Conservation (phyloP, 768 basidiomycete species). For the Pleurotus cornucopiae region DNA sequence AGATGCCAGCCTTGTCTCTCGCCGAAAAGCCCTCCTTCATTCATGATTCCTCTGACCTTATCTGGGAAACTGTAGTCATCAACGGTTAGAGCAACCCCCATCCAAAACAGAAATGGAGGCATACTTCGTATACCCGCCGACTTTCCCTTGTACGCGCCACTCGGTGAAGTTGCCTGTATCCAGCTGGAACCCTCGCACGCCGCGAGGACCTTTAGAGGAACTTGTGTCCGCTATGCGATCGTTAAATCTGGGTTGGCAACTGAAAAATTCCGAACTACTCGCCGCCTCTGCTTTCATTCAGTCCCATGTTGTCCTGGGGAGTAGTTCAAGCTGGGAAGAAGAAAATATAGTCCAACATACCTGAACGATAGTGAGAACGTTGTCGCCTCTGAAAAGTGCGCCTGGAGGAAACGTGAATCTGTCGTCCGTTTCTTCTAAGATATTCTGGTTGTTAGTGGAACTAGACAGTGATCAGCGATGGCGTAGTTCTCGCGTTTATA, state of each 20-base stretch:
- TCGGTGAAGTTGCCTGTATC: conserved; percentile 51
- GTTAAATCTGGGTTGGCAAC: not conserved
- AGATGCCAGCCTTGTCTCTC: conserved; percentile 74
- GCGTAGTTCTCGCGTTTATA: not conserved
- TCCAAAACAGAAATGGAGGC: conserved; percentile 11
- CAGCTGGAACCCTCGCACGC: conserved; percentile 74
- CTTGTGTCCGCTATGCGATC: conserved; percentile 34
- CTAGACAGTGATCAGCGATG: conserved; percentile 23
- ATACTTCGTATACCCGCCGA: conserved; percentile 65
- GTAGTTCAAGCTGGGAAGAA: not conserved
- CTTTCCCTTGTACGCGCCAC: conserved; percentile 76
- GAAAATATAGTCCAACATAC: conserved; percentile 25
- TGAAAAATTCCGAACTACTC: conserved; percentile 11
- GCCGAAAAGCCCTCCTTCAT: conserved; percentile 69
- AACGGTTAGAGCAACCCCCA: not conserved
- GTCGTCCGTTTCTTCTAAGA: conserved; percentile 65
- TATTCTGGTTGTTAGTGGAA: conserved; percentile 61
- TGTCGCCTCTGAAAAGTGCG: conserved; percentile 49
- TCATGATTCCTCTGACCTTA: conserved; percentile 63
- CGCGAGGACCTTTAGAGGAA: conserved; percentile 68
- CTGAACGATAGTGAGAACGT: conserved; percentile 76
- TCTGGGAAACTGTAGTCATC: conserved; percentile 59
- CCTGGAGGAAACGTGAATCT: conserved; percentile 58
- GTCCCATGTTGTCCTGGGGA: conserved; percentile 72
- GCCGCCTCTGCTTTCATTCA: conserved; percentile 58